Conservation (phyloP, 1,284 basidiomycete species). For the Peniophora sp. region DNA sequence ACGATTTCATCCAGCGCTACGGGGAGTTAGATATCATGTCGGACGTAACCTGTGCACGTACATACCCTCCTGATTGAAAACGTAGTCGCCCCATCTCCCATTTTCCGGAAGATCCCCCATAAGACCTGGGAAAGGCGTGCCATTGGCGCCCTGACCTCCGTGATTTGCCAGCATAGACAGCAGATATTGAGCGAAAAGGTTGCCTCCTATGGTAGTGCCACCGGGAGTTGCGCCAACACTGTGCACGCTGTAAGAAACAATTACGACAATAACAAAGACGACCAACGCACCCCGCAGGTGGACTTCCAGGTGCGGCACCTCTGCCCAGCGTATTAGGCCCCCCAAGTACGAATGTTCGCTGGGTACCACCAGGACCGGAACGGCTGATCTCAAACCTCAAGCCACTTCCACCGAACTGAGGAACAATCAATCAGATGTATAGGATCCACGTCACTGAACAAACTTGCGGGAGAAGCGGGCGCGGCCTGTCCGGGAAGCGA, state of each 20-base stretch:
- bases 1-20: slow-evolving; percentile 73
- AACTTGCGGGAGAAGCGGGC: not conserved
- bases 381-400: slow-evolving; percentile 33
- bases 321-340: slow-evolving; percentile 24
- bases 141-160: slow-evolving; percentile 16
- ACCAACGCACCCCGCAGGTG: not conserved
- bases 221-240: slow-evolving; percentile 7
- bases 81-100: slow-evolving; percentile 73
- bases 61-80: slow-evolving; percentile 73
- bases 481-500: not conserved
- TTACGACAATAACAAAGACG: not conserved
- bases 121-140: slow-evolving; percentile 33
- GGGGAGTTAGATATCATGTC: not conserved
- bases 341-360: slow-evolving; percentile 37
- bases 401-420: slow-evolving; percentile 15
- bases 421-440: no score
- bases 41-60: not conserved
- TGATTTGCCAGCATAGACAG: slow-evolving; percentile 44
- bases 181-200: slow-evolving; percentile 65
- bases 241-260: not conserved
- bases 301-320: slow-evolving; percentile 12
- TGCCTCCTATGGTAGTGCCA: slow-evolving; percentile 37
- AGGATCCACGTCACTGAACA: slow-evolving; percentile 1
- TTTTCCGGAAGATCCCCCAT: slow-evolving; percentile 30
- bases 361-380: slow-evolving; percentile 21